These are phyloP conservation scores for Quercus suber DNA, from an alignment of 306 rosid species.

Conservation along the genomic window DNA sequence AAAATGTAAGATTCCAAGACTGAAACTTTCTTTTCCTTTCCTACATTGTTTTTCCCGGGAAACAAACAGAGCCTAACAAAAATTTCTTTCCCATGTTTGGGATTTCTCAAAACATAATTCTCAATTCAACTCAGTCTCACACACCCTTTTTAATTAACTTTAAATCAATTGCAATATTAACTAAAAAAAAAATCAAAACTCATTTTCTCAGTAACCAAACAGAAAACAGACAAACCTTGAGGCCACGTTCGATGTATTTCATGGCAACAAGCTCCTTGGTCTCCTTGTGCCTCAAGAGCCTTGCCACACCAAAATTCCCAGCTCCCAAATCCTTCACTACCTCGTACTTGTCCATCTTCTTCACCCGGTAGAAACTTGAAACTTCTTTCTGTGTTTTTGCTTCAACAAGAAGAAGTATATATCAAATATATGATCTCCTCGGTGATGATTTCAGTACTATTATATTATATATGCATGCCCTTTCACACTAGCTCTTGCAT, in stretches of 20 bases:
- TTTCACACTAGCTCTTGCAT: neutral
- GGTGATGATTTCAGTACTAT: no score
- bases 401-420: neutral
- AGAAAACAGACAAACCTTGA: conserved; percentile 32
- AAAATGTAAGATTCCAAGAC: neutral
- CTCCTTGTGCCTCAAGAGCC: conserved; percentile 58
- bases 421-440: neutral
- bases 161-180: neutral
- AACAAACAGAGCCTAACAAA: conserved; percentile 9
- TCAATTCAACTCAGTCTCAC: neutral
- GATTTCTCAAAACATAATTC: conserved; percentile 23
- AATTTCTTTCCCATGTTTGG: neutral
- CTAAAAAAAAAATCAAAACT: conserved; percentile 14
- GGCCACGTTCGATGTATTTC: conserved; percentile 73
- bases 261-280: conserved; percentile 73
- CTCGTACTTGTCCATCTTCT: conserved; percentile 57
- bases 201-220: neutral
- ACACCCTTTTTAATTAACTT: neutral
- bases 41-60: neutral
- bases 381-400: neutral
- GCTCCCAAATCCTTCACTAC: conserved; percentile 56
- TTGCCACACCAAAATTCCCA: conserved; percentile 68
- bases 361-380: neutral
- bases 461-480: neutral
- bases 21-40: conserved; percentile 11